phyloP scores from a whole-genome alignment of 768 basidiomycete species.

The Phallus indusiatus region DNA sequence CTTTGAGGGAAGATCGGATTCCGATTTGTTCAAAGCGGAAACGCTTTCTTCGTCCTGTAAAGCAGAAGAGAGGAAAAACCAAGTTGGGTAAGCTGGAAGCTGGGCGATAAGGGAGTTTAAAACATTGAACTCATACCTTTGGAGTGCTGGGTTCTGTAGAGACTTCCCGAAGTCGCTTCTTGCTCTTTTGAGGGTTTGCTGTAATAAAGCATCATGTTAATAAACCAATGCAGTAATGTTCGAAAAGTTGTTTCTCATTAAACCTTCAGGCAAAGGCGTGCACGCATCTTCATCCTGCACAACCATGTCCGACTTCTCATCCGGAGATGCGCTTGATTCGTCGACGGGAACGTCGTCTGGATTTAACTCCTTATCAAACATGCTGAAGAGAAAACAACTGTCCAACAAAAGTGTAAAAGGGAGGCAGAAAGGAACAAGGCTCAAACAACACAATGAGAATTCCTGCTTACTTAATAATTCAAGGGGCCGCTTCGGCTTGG shows the following conservation, averaged over 20 bases:
- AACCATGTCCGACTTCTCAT: neutral
- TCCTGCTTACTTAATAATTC: neutral
- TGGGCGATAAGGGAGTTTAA: neutral
- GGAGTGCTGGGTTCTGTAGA: neutral
- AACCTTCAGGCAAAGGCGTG: slow-evolving; percentile 6
- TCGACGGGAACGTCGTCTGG: neutral
- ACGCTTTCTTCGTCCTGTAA: slow-evolving; percentile 1
- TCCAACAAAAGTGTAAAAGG: neutral
- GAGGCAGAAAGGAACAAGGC: neutral
- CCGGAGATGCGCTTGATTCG: neutral
- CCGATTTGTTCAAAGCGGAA: neutral
- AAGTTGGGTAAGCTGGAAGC: neutral
- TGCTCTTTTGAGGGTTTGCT: neutral
- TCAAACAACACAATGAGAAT: neutral
- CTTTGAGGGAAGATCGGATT: slow-evolving; percentile 2
- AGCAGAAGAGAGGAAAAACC: neutral
- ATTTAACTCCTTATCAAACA: neutral
- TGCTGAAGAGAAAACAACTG: neutral
- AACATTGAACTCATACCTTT: slow-evolving; percentile 1
- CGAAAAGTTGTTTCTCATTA: neutral
- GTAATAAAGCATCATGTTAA: neutral
- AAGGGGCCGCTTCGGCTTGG: neutral
- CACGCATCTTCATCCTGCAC: neutral
- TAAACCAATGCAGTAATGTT: neutral
- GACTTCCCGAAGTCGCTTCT: slow-evolving; percentile 6